Percentiles rank a stretch among this genome's conserved stretches.
phyloP scores from a whole-genome alignment of 305 asterid genomes.

The Fraxinus albicans region DNA sequence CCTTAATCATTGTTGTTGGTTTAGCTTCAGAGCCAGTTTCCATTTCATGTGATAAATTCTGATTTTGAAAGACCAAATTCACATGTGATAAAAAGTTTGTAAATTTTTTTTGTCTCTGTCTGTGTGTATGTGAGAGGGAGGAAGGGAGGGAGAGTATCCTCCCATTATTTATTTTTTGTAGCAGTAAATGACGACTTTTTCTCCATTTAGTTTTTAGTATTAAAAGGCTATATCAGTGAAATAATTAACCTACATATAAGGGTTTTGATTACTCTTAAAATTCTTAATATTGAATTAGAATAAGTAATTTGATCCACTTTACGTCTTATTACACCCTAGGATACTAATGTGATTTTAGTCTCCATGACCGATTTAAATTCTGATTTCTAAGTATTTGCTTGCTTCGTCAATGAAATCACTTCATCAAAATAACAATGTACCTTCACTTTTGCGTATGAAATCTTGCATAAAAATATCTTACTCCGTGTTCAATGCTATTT shows the following conservation, averaged over 20 bases:
- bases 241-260: too few relatives aligned
- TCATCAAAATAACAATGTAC: neutral
- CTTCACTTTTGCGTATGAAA: neutral
- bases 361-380: too few relatives aligned
- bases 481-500: neutral
- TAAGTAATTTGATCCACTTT: too few relatives aligned
- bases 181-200: too few relatives aligned
- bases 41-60: neutral
- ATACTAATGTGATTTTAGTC: neutral
- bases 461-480: too few relatives aligned
- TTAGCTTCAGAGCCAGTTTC: neutral
- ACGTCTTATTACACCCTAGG: neutral
- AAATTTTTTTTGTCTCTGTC: too few relatives aligned
- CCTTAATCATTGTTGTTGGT: neutral
- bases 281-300: too few relatives aligned
- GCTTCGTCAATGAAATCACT: neutral
- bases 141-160: neutral
- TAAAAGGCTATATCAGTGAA: too few relatives aligned
- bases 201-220: too few relatives aligned
- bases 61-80: neutral
- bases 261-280: too few relatives aligned
- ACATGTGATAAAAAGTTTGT: neutral
- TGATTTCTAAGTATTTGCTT: neutral
- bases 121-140: neutral
- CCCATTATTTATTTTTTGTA: neutral